Evolutionary conservation across 2,329 filamentous ascomycete species (phyloP), one percentile per base, ranked within the genome.

Genomic region (Pseudopithomyces maydicus): DNA sequence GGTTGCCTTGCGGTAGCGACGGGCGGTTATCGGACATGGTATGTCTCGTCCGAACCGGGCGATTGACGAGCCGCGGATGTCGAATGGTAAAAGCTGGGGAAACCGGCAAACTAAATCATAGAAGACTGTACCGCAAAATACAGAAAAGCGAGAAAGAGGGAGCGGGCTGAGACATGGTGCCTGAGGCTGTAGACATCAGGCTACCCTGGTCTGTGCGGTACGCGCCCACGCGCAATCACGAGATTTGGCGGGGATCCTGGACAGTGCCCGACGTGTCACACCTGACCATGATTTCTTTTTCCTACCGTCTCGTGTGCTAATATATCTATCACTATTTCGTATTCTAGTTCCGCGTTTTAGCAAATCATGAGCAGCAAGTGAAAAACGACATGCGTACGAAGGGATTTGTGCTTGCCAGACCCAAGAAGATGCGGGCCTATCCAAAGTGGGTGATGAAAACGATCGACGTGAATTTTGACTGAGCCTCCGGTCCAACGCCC

Each of bases 171-270:
- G 60, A 56, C 53, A 59, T 35, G 50, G 46, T 69, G 64, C 68
- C 68, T 69, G 51, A 68, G 65, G 65, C 65, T 52, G 51, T 55
- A 29, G 38, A 5, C 12, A 10, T 23, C 11, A 19, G 32, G 32
- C 10, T 23, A 48, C 45, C 32, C 32, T 54, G 55, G 58, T 50
- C 61, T 55, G 65, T 65, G 64, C 63, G 45, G 38, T 49, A 59
- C 58, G 52, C 63, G 58, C 19, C 35, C 20, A 54, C 68, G 55
- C 69, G 66, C 36, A 48, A 49, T 68, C 69, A 70, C 67, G 59
- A 48, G 68, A 49, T 49, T 41, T 38, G 20, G 50, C 20, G 33
- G 23, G 19, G 33, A 32, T 29, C 14, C 35, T n/a, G 35, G 12
- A 6, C n/a, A 11, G 8, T 29, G 26, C 26, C 26, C 26, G 26